Base-by-base conservation (phyloP, 176 grass and related monocot species). In the Phragmites australis region DNA sequence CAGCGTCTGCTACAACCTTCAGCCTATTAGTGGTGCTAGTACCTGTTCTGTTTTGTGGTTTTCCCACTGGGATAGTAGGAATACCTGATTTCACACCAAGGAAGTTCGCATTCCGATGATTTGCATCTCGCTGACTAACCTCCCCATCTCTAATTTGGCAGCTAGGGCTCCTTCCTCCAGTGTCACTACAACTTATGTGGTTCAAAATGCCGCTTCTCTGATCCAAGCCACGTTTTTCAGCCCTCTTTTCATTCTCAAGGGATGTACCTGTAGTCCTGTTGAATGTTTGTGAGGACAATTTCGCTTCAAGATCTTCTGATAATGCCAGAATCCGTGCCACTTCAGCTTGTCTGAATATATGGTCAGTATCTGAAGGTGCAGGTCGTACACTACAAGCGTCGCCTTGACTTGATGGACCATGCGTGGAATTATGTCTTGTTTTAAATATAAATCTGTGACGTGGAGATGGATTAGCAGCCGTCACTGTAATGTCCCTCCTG, bases 341-440 rank as follows among this genome's bases (percentile, higher is more conserved):
- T 44, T 78, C 72, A 31, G 85, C 89, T 74, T 91, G 85, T 70
- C 31, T 62, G 68, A 89, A 86, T 42, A 84, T 37, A 50, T 55
- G 40, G 2, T 55, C 26, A 9, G 75, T 49, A 22, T 80, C 68
- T 79, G 26, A 73, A 65, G 74, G 26, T 59, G 79, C 8, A 51
- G 40, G 47, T 19, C 32, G 17, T 52, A 75, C 17, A 59, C 30
- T 34, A 73, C 22, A 21, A 65, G 60, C 56, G 63, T 56, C 81
- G 17, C 21, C 69, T 82, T 63, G 74, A 82, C 58, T 76, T 61
- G 70, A 65, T 22, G 88, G 52, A 45, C n/a, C 55, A 50, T 27
- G 58, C 31, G 47, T 51, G 61, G 85, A 70, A n/a, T 22, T 68
- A 37, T 71, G 63, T 62, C 65, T 75, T 16, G 43, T 32, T 74